Evolutionary conservation across 129 eudicot genomes (phyloP).

Genomic region (Ambrosia artemisiifolia): DNA sequence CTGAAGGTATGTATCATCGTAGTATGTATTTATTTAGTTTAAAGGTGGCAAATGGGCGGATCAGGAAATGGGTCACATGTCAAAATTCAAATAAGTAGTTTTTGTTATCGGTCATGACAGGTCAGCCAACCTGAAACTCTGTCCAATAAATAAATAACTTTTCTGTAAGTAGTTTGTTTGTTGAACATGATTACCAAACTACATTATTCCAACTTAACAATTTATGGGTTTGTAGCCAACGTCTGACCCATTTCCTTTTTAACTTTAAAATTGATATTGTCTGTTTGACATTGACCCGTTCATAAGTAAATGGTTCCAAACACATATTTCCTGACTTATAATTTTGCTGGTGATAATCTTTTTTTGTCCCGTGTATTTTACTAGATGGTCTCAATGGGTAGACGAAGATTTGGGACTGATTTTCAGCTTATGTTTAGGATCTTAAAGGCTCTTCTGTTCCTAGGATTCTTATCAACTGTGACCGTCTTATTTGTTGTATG

Average conservation of each 20-base stretch:
- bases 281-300: not conserved
- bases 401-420: conserved; percentile 88
- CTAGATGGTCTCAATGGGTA: conserved; percentile 92
- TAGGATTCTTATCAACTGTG: conserved; percentile 84
- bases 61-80: not conserved
- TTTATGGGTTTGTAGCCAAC: not conserved
- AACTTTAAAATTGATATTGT: not conserved
- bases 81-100: not conserved
- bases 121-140: not conserved
- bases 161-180: not conserved
- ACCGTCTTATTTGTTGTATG: conserved; percentile 79
- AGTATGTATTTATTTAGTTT: not conserved
- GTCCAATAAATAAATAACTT: not conserved
- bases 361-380: conserved; percentile 16
- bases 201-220: not conserved
- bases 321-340: not conserved
- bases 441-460: conserved; percentile 89
- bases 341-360: not conserved
- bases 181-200: not conserved
- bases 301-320: not conserved
- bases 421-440: conserved; percentile 97
- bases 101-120: not conserved
- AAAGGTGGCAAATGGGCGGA: not conserved
- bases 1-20: conserved; percentile 56
- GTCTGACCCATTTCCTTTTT: not conserved